phyloP scores from a whole-genome alignment of 495 filamentous ascomycete species.

The Neurospora terricola region DNA sequence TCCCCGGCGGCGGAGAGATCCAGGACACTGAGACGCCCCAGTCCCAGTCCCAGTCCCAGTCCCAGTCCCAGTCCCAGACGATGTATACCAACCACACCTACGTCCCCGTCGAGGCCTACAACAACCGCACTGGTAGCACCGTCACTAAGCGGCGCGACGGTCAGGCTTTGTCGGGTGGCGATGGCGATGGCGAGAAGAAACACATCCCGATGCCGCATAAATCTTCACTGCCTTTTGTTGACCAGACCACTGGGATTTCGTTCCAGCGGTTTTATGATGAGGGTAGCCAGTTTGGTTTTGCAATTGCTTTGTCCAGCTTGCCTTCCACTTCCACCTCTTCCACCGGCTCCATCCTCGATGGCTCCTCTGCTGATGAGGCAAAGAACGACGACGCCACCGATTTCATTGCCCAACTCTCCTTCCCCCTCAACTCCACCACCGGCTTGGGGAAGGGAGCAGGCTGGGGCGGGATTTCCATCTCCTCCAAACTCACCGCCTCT shows the following conservation, averaged over 20 bases:
- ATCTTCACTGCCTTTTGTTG: constrained; percentile 6
- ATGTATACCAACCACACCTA: neutral
- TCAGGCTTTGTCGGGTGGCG: neutral
- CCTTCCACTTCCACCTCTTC: too few relatives aligned
- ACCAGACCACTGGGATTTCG: constrained; percentile 15
- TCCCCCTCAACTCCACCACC: constrained; percentile 2
- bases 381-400: neutral
- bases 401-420: constrained; percentile 23
- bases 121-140: neutral
- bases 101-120: neutral
- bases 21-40: neutral
- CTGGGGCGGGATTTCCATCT: constrained; percentile 14
- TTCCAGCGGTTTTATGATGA: constrained; percentile 23
- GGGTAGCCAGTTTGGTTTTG: constrained; percentile 15
- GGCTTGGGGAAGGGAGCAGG: constrained; percentile 9
- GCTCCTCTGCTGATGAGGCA: too few relatives aligned
- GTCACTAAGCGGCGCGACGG: neutral
- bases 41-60: neutral
- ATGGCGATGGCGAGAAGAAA: neutral
- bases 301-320: constrained; percentile 12
- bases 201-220: neutral
- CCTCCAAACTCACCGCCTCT: constrained; percentile 7
- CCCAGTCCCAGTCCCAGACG: neutral
- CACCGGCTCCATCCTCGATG: neutral
- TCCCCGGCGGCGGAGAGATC: neutral